phyloP scores from a whole-genome alignment of 306 rosid species.

The Begonia masoniana region DNA sequence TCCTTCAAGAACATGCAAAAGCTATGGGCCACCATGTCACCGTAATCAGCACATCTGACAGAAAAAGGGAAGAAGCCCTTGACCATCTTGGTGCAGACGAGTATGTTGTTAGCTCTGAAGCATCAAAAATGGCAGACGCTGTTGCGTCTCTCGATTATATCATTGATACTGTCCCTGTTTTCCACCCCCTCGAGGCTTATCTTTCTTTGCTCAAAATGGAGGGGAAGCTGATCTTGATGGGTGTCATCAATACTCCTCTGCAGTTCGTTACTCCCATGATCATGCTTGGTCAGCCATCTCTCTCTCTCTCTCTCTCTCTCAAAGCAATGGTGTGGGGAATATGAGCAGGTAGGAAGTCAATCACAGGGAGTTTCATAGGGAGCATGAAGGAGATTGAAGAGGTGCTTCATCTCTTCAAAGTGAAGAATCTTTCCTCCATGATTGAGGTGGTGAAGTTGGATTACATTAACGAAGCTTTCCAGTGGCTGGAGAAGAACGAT shows the following conservation, averaged over 20 bases:
- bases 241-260: conserved; percentile 23
- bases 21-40: conserved; percentile 43
- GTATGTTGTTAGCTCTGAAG: conserved; percentile 26
- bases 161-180: conserved; percentile 29
- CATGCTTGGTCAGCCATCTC: conserved; percentile 18
- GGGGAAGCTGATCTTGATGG: conserved; percentile 29
- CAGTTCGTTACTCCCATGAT: conserved; percentile 20
- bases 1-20: not conserved
- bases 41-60: conserved; percentile 43
- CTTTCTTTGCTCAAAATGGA: conserved; percentile 26
- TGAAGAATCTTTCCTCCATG: conserved; percentile 49
- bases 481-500: conserved; percentile 83
- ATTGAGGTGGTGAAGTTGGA: conserved; percentile 65
- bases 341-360: conserved; percentile 22
- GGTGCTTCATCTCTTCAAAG: conserved; percentile 26
- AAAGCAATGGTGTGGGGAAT: not conserved
- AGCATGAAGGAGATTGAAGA: conserved; percentile 30
- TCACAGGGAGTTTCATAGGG: conserved; percentile 37
- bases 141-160: conserved; percentile 24
- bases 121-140: conserved; percentile 22
- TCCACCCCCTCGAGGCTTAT: conserved; percentile 19
- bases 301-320: not conserved
- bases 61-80: conserved; percentile 28
- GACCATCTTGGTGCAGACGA: conserved; percentile 28
- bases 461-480: conserved; percentile 66